These are phyloP conservation scores for Wolfiporia cocos DNA, from an alignment of 1,284 basidiomycete species.

Conservation along the genomic window DNA sequence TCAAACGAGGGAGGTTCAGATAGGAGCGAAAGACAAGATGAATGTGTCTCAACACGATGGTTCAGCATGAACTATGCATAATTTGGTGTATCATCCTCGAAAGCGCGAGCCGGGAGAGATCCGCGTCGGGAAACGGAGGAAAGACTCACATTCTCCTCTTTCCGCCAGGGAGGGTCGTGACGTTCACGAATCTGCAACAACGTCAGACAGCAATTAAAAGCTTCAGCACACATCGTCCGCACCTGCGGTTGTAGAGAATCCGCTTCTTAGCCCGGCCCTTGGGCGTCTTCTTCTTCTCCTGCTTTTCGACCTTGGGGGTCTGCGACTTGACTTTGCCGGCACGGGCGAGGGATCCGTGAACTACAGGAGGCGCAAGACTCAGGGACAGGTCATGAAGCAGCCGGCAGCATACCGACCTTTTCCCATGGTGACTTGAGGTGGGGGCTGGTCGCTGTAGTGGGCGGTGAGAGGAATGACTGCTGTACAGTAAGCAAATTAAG, in stretches of 20 bases:
- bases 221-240: slow-evolving; percentile 24
- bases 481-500: slow-evolving; percentile 18
- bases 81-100: slow-evolving; percentile 61
- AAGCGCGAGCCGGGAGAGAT: slow-evolving; percentile 9
- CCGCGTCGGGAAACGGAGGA: slow-evolving; percentile 9
- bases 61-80: slow-evolving; percentile 94
- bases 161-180: slow-evolving; percentile 84
- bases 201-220: slow-evolving; percentile 9
- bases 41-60: slow-evolving; percentile 67
- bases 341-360: slow-evolving; percentile 99
- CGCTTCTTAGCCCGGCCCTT: slow-evolving; percentile 98
- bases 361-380: slow-evolving; percentile 31
- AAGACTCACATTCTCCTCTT: slow-evolving; percentile 92
- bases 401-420: slow-evolving; percentile 40
- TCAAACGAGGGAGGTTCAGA: slow-evolving; percentile 50
- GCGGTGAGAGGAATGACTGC: slow-evolving; percentile 11
- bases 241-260: slow-evolving; percentile 92
- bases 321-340: slow-evolving; percentile 99
- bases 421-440: slow-evolving; percentile 55
- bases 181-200: slow-evolving; percentile 83
- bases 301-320: slow-evolving; percentile 94
- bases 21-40: slow-evolving; percentile 94
- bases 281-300: slow-evolving; percentile 97
- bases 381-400: slow-evolving; percentile 7
- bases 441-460: slow-evolving; percentile 18